These are phyloP conservation scores for Ilyonectria robusta DNA, from an alignment of 2,329 filamentous ascomycete species.

Conservation along the genomic window DNA sequence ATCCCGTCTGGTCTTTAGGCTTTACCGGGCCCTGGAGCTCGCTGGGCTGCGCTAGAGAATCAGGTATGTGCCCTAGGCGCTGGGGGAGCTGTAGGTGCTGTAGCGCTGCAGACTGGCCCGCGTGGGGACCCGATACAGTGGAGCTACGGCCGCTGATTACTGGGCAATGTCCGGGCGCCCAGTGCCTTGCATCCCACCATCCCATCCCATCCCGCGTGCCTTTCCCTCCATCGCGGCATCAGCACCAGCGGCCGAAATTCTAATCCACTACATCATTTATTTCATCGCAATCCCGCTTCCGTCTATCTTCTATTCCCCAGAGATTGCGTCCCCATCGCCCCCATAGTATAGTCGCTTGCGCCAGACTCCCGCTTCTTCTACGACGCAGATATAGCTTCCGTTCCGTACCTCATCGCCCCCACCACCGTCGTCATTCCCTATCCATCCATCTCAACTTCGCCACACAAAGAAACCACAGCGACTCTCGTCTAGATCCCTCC, in stretches of 20 bases:
- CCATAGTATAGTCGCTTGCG: background rate
- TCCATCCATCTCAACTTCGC: background rate
- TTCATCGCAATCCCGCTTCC: conserved; percentile 2
- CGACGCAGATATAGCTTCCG: too few species aligned
- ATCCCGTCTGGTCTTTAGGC: background rate
- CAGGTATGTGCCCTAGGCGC: conserved; percentile 1
- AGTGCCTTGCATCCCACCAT: background rate
- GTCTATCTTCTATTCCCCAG: background rate
- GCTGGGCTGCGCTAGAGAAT: conserved; percentile 13
- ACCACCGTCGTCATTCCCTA: background rate
- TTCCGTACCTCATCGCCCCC: background rate
- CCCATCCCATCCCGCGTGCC: background rate
- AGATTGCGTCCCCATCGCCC: background rate
- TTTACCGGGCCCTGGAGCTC: background rate
- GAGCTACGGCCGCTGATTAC: background rate
- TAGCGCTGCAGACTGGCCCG: conserved; percentile 11
- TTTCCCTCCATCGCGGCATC: background rate
- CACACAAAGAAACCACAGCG: background rate
- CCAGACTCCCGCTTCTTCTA: background rate
- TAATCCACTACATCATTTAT: conserved; percentile 3
- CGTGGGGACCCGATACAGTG: conserved; percentile 17
- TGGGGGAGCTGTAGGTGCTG: background rate
- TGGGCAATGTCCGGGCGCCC: background rate
- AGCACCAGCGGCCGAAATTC: background rate
- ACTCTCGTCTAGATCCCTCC: background rate